Percentiles rank a stretch among this genome's conserved stretches.
Conservation (phyloP, 1,139 yeast species). For the Yamadazyma friedrichii region DNA sequence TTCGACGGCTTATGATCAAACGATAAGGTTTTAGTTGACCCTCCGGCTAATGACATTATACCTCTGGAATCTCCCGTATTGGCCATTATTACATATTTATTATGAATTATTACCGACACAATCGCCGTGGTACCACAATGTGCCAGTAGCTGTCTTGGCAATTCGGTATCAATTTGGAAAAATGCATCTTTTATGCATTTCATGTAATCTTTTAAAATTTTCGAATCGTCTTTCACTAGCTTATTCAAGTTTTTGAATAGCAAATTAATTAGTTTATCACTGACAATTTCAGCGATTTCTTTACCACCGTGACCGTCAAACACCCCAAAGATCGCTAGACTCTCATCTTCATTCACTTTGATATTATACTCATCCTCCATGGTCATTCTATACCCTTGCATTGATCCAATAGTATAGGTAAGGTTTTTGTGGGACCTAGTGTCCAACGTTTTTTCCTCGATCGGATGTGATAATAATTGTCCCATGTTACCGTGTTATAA, state of each 20-base stretch:
- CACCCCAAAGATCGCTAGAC: conserved; percentile 63
- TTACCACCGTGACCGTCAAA: conserved; percentile 84
- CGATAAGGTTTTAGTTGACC: conserved; percentile 59
- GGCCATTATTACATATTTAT: conserved; percentile 52
- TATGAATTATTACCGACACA: conserved; percentile 50
- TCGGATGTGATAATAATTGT: conserved; percentile 71
- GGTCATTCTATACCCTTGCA: conserved; percentile 75
- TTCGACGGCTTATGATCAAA: conserved; percentile 77
- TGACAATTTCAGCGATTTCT: conserved; percentile 54
- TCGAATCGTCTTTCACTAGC: conserved; percentile 9
- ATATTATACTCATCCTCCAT: conserved; percentile 78
- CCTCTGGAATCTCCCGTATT: conserved; percentile 79
- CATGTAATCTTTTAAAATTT: conserved; percentile 19
- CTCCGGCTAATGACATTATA: conserved; percentile 50
- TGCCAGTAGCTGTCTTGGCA: conserved; percentile 45
- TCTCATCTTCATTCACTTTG: conserved; percentile 39
- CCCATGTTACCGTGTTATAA: conserved; percentile 51
- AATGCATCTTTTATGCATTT: conserved; percentile 52
- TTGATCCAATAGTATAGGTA: conserved; percentile 66
- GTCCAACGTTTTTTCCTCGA: conserved; percentile 63
- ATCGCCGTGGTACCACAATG: conserved; percentile 74
- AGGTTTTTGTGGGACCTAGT: conserved; percentile 41
- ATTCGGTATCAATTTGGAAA: conserved; percentile 54
- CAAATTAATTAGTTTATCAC: conserved; percentile 38
- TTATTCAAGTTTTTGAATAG: conserved; percentile 30